Percentiles rank a stretch among this genome's conserved stretches.
These are phyloP conservation scores for Gossypium rotundifolium DNA, from an alignment of 345 rosid genomes.

Conservation along the genomic window DNA sequence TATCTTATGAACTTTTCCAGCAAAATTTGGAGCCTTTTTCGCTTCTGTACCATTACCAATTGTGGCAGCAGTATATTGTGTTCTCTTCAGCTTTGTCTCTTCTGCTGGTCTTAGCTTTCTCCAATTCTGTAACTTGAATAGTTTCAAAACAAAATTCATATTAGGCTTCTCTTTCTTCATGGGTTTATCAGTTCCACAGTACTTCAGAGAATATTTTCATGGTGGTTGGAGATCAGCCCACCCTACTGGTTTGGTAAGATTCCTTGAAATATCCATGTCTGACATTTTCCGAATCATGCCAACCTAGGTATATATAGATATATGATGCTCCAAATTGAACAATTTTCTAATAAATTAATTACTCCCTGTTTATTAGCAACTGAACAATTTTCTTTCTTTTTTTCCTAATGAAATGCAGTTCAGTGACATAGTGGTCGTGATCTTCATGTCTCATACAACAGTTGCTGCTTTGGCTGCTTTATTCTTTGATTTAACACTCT, in stretches of 20 bases:
- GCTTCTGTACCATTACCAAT: conserved; percentile 68
- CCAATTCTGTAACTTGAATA: conserved; percentile 59
- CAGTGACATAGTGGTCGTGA: conserved; percentile 37
- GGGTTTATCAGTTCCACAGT: conserved; percentile 52
- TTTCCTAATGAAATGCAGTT: conserved; percentile 27
- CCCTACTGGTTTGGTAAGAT: conserved; percentile 32
- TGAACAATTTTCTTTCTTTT: background rate
- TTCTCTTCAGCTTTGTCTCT: conserved; percentile 51
- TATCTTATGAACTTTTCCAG: conserved; percentile 22
- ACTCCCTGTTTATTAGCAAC: background rate
- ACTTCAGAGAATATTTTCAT: conserved; percentile 46
- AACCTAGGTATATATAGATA: too few species aligned
- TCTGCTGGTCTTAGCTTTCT: conserved; percentile 51
- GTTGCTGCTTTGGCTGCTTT: conserved; percentile 49
- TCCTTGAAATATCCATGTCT: background rate
- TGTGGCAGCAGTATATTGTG: conserved; percentile 46
- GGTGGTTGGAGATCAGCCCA: conserved; percentile 33
- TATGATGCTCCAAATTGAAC: background rate
- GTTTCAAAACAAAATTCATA: conserved; percentile 49
- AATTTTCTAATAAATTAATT: too few species aligned
- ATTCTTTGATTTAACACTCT: conserved; percentile 45
- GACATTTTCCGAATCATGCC: too few species aligned
- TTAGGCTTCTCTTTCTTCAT: conserved; percentile 55
- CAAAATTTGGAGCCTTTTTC: conserved; percentile 62
- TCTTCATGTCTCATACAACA: conserved; percentile 59